Evolutionary conservation across 78 protist genomes (phyloP).

Genomic region (Chrysochromulina parva): DNA sequence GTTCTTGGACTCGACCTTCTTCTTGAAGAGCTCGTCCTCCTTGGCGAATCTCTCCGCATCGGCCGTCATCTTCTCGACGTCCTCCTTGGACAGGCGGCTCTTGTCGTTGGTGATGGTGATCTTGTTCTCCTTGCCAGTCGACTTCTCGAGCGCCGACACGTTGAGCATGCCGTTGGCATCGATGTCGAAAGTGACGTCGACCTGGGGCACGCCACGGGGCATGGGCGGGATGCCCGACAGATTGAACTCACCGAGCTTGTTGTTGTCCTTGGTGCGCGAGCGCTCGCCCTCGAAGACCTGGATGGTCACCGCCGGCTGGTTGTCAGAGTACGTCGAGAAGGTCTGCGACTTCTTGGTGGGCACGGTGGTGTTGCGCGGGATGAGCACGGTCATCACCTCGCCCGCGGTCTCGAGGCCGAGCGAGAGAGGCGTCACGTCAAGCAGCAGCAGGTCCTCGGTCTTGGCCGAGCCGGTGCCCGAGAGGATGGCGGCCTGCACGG

Average conservation of each 20-base stretch:
- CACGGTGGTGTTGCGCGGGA: constrained; percentile 97
- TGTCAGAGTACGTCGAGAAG: constrained; percentile 95
- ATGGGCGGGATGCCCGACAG: too few relatives aligned
- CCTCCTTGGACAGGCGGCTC: too few relatives aligned
- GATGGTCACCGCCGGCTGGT: constrained; percentile 93
- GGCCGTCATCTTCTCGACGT: too few relatives aligned
- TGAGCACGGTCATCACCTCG: constrained; percentile 96
- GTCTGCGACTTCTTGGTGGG: constrained; percentile 95
- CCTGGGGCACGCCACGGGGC: too few relatives aligned
- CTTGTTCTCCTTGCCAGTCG: too few relatives aligned
- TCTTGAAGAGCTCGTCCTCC: too few relatives aligned
- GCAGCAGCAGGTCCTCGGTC: constrained; percentile 77
- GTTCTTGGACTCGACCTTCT: too few relatives aligned
- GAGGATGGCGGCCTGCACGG: constrained; percentile 98
- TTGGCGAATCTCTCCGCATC: too few relatives aligned
- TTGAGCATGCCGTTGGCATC: too few relatives aligned
- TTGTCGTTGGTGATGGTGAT: too few relatives aligned
- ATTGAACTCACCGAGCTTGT: constrained; percentile 90
- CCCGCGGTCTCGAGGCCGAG: constrained; percentile 99
- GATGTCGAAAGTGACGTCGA: too few relatives aligned
- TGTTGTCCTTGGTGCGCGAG: constrained; percentile 94
- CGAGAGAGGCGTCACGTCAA: constrained; percentile 98
- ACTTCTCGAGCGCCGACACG: too few relatives aligned
- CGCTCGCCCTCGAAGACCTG: constrained; percentile 99
- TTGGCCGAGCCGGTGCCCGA: constrained; percentile 60